Conservation (phyloP, 345 rosid species). For the Sapria himalayana region DNA sequence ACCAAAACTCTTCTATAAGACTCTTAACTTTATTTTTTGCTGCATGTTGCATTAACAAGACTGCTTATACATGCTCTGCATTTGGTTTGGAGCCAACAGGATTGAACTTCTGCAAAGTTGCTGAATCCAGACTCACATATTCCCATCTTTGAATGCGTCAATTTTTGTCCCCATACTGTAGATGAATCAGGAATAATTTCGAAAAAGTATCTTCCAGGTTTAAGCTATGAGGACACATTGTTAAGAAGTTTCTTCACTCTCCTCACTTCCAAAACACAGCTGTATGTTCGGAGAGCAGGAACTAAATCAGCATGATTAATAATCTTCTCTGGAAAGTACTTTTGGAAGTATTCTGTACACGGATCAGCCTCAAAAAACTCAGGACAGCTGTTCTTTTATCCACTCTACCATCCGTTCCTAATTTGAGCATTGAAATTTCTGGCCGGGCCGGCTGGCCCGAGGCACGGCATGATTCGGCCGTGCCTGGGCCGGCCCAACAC, state of each 20-base stretch:
- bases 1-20: too few species aligned
- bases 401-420: conserved; percentile 66
- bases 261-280: conserved; percentile 85
- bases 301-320: conserved; percentile 60
- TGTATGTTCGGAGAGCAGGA: conserved; percentile 73
- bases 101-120: too few species aligned
- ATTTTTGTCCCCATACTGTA: conserved; percentile 98
- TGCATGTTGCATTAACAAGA: too few species aligned
- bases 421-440: too few species aligned
- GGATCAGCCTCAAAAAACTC: conserved; percentile 82
- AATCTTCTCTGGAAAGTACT: conserved; percentile 33
- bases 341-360: conserved; percentile 46
- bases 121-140: too few species aligned
- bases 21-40: too few species aligned
- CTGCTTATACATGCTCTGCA: too few species aligned
- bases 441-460: too few species aligned
- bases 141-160: too few species aligned
- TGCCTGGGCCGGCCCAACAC: too few species aligned
- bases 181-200: conserved; percentile 97
- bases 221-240: conserved; percentile 65
- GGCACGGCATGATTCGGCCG: too few species aligned
- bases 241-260: conserved; percentile 61
- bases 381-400: conserved; percentile 33
- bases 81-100: too few species aligned
- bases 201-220: conserved; percentile 89